Evolutionary conservation across 345 rosid genomes (phyloP).

Genomic region (Anastatica hierochuntica): DNA sequence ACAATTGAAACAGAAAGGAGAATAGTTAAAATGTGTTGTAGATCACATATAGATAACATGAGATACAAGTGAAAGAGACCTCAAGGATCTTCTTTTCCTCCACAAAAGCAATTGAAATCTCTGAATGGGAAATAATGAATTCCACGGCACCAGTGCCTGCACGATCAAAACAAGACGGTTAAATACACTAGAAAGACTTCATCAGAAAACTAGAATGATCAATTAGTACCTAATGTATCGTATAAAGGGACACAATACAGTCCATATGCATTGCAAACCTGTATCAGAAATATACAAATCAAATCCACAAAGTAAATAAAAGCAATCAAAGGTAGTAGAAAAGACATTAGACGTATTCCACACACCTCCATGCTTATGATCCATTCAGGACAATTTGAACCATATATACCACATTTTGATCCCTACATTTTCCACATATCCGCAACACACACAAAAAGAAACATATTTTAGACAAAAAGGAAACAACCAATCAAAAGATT

Average conservation of each 20-base stretch:
- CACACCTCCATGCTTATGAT: conserved; percentile 85
- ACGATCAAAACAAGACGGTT: not conserved
- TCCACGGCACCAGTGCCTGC: conserved; percentile 78
- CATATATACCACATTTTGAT: conserved; percentile 72
- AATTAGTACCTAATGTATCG: conserved; percentile 65
- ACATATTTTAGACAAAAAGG: not conserved
- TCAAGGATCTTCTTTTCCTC: conserved; percentile 71
- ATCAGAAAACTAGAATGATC: not conserved
- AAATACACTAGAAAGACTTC: not conserved
- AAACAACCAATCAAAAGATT: not conserved
- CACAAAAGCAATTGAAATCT: conserved; percentile 60
- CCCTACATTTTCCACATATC: conserved; percentile 34
- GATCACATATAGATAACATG: not conserved
- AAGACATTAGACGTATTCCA: not conserved
- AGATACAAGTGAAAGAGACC: conserved; percentile 29
- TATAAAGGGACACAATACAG: conserved; percentile 78
- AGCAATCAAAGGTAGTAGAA: not conserved
- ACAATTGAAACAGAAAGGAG: not conserved
- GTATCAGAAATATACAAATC: conserved; percentile 19
- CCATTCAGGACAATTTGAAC: conserved; percentile 73
- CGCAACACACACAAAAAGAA: not conserved
- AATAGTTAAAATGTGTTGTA: not conserved
- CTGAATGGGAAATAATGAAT: conserved; percentile 64
- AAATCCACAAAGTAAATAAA: not conserved
- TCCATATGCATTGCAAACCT: conserved; percentile 92